phyloP scores from a whole-genome alignment of 148 eudicot genomes.

The Chenopodium album region DNA sequence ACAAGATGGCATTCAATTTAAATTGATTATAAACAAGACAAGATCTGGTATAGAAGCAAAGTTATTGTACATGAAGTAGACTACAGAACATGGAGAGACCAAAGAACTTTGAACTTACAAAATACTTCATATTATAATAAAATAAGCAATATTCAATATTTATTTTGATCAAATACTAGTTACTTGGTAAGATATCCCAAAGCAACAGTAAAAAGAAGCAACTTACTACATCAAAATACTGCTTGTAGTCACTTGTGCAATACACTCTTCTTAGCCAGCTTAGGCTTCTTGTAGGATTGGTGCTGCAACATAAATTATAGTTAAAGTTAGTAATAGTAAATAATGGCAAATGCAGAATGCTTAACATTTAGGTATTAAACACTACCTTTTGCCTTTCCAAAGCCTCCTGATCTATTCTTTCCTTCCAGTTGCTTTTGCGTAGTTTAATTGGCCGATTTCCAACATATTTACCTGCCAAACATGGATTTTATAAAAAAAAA shows the following conservation, averaged over 20 bases:
- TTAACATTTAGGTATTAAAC: not conserved
- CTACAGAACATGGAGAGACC: not conserved
- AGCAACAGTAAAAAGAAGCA: not conserved
- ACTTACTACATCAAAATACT: constrained; percentile 10
- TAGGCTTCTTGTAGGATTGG: constrained; percentile 61
- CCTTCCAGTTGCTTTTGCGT: constrained; percentile 95
- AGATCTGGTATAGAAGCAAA: not conserved
- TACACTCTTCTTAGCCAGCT: constrained; percentile 57
- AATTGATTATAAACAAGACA: not conserved
- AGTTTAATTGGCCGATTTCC: constrained; percentile 95
- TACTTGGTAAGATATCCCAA: not conserved
- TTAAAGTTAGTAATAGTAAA: not conserved
- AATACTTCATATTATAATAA: not conserved
- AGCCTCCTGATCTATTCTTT: constrained; percentile 84
- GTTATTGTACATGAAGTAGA: not conserved
- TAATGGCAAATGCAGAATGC: not conserved
- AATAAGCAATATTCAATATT: not conserved
- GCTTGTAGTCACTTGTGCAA: constrained; percentile 60
- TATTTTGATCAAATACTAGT: not conserved
- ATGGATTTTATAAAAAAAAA: too few relatives aligned
- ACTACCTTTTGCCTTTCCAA: constrained; percentile 77
- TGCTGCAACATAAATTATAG: constrained; percentile 38
- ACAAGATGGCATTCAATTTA: not conserved
- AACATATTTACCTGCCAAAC: constrained; percentile 76
- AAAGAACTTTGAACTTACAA: not conserved